phyloP scores from a whole-genome alignment of 768 basidiomycete genomes.

The Asterophora parasitica region DNA sequence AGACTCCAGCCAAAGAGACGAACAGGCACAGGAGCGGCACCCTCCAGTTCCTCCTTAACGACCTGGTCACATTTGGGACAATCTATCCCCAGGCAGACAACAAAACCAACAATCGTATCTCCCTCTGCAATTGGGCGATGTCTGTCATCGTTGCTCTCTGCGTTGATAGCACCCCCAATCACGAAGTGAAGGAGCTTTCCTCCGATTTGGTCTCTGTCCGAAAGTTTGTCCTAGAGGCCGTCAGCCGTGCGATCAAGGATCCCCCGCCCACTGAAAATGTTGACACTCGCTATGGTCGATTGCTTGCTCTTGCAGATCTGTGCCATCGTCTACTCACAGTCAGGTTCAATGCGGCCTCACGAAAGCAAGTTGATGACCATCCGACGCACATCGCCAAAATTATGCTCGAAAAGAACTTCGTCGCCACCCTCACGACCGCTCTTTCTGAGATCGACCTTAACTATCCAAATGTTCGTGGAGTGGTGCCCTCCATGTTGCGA shows the following conservation, averaged over 20 bases:
- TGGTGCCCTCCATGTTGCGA: conserved; percentile 83
- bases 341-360: conserved; percentile 55
- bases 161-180: conserved; percentile 66
- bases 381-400: conserved; percentile 92
- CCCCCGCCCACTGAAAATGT: conserved; percentile 49
- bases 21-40: conserved; percentile 61
- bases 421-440: conserved; percentile 80
- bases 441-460: conserved; percentile 93
- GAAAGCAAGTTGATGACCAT: conserved; percentile 64
- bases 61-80: conserved; percentile 74
- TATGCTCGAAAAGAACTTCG: conserved; percentile 98
- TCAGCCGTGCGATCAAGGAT: conserved; percentile 86
- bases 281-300: conserved; percentile 80
- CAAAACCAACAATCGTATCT: conserved; percentile 50
- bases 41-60: conserved; percentile 76
- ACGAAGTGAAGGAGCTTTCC: conserved; percentile 73
- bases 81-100: conserved; percentile 58
- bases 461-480: conserved; percentile 82
- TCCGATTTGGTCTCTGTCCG: conserved; percentile 83
- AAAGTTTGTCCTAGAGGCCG: conserved; percentile 85
- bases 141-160: conserved; percentile 92
- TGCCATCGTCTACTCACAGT: conserved; percentile 84
- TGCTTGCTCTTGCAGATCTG: conserved; percentile 83
- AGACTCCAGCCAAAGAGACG: conserved; percentile 60
- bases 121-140: conserved; percentile 81